Evolutionary conservation across 1,284 basidiomycete genomes (phyloP).

Genomic region (Mycosarcoma maydis): DNA sequence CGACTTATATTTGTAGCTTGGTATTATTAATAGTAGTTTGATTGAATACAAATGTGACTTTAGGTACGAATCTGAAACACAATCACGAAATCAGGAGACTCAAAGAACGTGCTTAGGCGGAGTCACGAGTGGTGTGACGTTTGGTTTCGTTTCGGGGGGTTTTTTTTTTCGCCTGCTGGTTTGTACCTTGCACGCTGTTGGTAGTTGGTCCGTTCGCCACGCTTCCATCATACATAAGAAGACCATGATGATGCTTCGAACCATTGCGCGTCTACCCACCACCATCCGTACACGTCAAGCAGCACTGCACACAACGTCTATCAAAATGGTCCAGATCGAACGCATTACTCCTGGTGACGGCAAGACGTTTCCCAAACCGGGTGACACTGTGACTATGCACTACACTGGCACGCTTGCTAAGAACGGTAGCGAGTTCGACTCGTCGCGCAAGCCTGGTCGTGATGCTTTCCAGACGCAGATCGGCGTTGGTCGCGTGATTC

Average conservation of each 20-base stretch:
- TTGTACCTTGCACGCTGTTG: no score
- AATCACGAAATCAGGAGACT: no score
- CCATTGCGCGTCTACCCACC: not conserved
- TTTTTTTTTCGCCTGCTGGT: no score
- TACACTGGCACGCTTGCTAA: slow-evolving; percentile 61
- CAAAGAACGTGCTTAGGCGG: no score
- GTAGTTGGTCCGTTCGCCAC: slow-evolving; percentile 38
- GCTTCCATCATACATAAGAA: not conserved
- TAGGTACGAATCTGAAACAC: no score
- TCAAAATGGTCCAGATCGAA: slow-evolving; percentile 64
- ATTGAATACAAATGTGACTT: no score
- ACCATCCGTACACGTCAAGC: not conserved
- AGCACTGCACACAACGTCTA: not conserved
- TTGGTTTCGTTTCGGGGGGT: no score
- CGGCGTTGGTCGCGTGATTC: slow-evolving; percentile 67
- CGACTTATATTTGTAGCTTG: no score
- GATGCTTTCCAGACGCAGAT: slow-evolving; percentile 56
- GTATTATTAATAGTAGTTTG: no score
- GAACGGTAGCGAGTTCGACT: slow-evolving; percentile 63
- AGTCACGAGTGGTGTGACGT: not conserved
- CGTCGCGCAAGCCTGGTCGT: slow-evolving; percentile 66
- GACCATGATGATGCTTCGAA: slow-evolving; percentile 1
- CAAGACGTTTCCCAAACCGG: slow-evolving; percentile 63
- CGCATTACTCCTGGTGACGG: slow-evolving; percentile 65
- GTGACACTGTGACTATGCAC: slow-evolving; percentile 62